Base-by-base conservation (phyloP, 2,329 filamentous ascomycete genomes). In the Cladosporium velox region DNA sequence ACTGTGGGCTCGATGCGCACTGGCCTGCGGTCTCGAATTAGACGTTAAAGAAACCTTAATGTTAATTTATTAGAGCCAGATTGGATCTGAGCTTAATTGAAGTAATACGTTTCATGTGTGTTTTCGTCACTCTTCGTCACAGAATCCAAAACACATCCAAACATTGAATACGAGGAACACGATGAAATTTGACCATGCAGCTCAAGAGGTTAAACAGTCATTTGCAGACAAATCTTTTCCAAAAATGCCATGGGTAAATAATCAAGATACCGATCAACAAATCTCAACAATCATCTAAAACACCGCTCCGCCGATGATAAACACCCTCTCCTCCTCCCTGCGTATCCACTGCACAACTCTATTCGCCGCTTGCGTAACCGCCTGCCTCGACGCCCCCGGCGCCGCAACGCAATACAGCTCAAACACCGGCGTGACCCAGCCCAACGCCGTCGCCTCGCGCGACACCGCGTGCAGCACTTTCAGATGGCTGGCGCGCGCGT, bases 261-360 rank as follows among this genome's bases (percentile, higher is more conserved):
- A 1, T 11, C 0, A n/a, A 10, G 15, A 21, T 24, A 21, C 3
- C 0, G n/a, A 47, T 47, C 41, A 47, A 47, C 18, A 18, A 44
- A 2, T n/a, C 41, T 47, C 41, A 24, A 21, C 38, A 3, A 3
- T 6, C n/a, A 5, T 44, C 28, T 58, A 84, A 69, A 84, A 84
- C 24, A 98, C 94, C 52, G 93, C 95, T n/a, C 95, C 96, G 1
- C 95, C 95, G 75, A 99, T 95, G 67, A 99, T 97, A 75, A 99
- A 99, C 6, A 98, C 82, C 66, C 95, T 85, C 79, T 98, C 93
- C 78, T 98, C 94, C 79, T 99, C 95, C 70, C 89, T 85, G 75
- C 91, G 90, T 1, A 94, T 90, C 93, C 94, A 99, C 75, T 95
- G 91, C 6, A 96, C 89, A 59, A 99, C 88, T 79, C 90, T 90